phyloP scores from a whole-genome alignment of 768 basidiomycete species.

The Mrakia hoshinonis region DNA sequence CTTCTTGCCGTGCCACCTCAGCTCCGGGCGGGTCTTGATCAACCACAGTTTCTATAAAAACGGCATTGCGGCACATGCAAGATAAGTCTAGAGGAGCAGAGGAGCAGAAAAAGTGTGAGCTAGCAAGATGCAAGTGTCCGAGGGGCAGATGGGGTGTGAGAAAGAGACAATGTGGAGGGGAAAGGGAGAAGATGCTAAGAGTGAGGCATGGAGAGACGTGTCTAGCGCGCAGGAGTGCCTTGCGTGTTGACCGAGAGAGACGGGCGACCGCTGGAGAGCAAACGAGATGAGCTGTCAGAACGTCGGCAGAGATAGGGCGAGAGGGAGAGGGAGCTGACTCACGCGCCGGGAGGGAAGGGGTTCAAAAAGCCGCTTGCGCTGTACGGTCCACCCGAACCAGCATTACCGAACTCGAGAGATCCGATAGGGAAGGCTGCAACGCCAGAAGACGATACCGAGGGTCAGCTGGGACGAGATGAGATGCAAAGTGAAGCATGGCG shows the following conservation, averaged over 20 bases:
- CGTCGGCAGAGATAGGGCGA: background rate
- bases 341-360: background rate
- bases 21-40: too few relatives aligned
- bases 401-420: slow-evolving; percentile 2
- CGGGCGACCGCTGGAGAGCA: background rate
- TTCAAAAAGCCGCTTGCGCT: background rate
- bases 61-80: too few relatives aligned
- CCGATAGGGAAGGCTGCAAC: background rate
- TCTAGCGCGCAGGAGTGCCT: background rate
- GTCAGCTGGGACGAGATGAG: background rate
- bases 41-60: too few relatives aligned
- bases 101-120: background rate
- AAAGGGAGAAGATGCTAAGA: background rate
- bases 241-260: slow-evolving; percentile 7
- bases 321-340: background rate
- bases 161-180: background rate
- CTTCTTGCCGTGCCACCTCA: too few relatives aligned
- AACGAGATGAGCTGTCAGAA: too few relatives aligned
- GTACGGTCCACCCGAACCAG: slow-evolving; percentile 5
- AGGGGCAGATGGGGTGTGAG: background rate
- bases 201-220: background rate
- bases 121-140: background rate
- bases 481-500: background rate
- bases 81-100: background rate
- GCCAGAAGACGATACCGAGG: background rate